A percentile compares a stretch with the other conserved stretches of the same genome.
Evolutionary conservation across 108 stramenopile species (phyloP).

Genomic region (Mayamaea pseudoterrestris): DNA sequence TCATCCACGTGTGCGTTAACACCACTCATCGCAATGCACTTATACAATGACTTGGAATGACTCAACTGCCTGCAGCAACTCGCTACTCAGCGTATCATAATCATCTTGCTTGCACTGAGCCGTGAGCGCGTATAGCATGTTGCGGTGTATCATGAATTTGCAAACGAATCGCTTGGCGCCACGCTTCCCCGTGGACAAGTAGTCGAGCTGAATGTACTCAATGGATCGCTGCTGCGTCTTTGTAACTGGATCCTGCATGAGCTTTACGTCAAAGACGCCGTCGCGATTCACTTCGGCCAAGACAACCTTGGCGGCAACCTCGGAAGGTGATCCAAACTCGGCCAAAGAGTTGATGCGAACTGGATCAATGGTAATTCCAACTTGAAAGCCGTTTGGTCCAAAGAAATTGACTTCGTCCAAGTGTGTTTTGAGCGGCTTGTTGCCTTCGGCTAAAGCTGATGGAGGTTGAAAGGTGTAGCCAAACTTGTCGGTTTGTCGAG

Average conservation of each 20-base stretch:
- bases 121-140: slow-evolving; percentile 68
- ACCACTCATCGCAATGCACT: too few species aligned
- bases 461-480: slow-evolving; percentile 9
- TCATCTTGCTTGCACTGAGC: slow-evolving; percentile 55
- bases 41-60: too few species aligned
- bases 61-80: slow-evolving; percentile 16
- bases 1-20: too few species aligned
- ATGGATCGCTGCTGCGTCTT: not conserved
- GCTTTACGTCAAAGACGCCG: slow-evolving; percentile 69
- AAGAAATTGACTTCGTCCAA: slow-evolving; percentile 61
- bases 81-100: slow-evolving; percentile 15
- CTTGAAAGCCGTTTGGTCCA: slow-evolving; percentile 20
- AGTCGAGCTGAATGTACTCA: slow-evolving; percentile 43
- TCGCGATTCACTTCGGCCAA: slow-evolving; percentile 77
- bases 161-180: slow-evolving; percentile 57
- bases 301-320: slow-evolving; percentile 73
- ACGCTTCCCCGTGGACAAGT: slow-evolving; percentile 52
- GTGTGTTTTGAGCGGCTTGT: slow-evolving; percentile 70
- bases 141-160: slow-evolving; percentile 42
- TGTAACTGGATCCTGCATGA: slow-evolving; percentile 52
- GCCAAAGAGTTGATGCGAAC: slow-evolving; percentile 48
- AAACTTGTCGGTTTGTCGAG: not conserved
- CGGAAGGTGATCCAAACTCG: slow-evolving; percentile 70
- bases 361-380: slow-evolving; percentile 74
- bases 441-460: not conserved